These are phyloP conservation scores for Leccinum aurantiacum DNA, from an alignment of 768 basidiomycete genomes.

Conservation along the genomic window DNA sequence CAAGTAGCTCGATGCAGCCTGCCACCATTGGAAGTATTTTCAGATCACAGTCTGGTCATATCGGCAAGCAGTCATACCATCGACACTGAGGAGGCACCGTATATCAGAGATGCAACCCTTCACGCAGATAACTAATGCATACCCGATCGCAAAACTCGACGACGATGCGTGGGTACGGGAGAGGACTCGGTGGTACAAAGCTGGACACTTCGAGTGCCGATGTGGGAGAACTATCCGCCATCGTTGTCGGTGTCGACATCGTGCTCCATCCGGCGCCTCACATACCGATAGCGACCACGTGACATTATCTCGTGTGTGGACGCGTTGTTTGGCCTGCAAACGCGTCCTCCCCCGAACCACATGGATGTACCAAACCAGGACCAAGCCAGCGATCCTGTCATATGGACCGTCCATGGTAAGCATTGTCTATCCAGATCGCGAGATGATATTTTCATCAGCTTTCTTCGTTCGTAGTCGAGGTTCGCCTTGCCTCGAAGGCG, in stretches of 20 bases:
- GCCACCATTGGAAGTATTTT: background rate
- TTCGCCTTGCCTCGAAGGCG: conserved; percentile 66
- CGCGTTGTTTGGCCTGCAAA: conserved; percentile 49
- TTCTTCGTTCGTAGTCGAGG: conserved; percentile 62
- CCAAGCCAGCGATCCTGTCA: conserved; percentile 13
- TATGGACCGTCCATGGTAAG: conserved; percentile 71
- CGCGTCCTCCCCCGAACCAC: conserved; percentile 16
- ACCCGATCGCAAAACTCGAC: conserved; percentile 95
- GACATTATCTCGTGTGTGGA: conserved; percentile 36
- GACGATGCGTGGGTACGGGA: conserved; percentile 56
- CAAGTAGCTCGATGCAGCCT: conserved; percentile 94
- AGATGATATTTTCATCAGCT: background rate
- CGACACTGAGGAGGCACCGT: conserved; percentile 54
- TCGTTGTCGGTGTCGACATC: background rate
- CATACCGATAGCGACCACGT: conserved; percentile 29
- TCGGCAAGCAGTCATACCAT: conserved; percentile 52
- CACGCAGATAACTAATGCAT: conserved; percentile 27
- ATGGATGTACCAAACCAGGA: conserved; percentile 16
- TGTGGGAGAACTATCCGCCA: conserved; percentile 26
- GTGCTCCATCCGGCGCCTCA: background rate
- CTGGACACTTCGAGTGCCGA: conserved; percentile 45
- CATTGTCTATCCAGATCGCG: background rate
- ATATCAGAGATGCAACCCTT: conserved; percentile 4
- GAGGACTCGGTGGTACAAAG: conserved; percentile 54
- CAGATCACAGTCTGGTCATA: background rate